Evolutionary conservation across 352 stramenopile species (phyloP).

Genomic region (Phytopythium oedochilum): DNA sequence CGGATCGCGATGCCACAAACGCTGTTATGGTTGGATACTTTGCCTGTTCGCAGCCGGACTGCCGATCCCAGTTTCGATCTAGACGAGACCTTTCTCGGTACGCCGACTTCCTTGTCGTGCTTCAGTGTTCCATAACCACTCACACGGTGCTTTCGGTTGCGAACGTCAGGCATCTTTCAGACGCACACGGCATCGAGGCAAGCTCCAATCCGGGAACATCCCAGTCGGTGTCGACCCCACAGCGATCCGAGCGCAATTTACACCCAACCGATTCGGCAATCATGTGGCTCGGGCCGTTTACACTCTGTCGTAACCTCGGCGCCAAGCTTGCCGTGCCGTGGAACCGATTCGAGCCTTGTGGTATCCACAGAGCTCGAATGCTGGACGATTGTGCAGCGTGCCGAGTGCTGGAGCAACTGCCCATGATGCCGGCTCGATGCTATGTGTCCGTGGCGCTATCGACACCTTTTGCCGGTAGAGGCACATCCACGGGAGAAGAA

Average conservation of each 20-base stretch:
- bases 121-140: not conserved
- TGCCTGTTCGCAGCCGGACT: conserved; percentile 24
- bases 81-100: conserved; percentile 34
- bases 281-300: conserved; percentile 47
- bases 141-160: not conserved
- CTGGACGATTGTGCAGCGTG: conserved; percentile 15
- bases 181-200: conserved; percentile 10
- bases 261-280: not conserved
- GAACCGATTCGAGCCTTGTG: conserved; percentile 10
- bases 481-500: not conserved
- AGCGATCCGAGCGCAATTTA: not conserved
- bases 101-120: not conserved
- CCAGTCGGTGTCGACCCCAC: not conserved
- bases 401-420: conserved; percentile 18
- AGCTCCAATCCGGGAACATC: not conserved
- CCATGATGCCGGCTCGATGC: conserved; percentile 19
- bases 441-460: conserved; percentile 11
- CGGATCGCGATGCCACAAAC: conserved; percentile 9
- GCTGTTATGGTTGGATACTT: conserved; percentile 45
- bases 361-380: conserved; percentile 3
- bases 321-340: conserved; percentile 23
- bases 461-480: not conserved
- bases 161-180: conserved; percentile 12
- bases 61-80: conserved; percentile 34
- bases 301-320: conserved; percentile 29